Conservation (phyloP, 305 asterid genomes). For the Fraxinus angustifolia region DNA sequence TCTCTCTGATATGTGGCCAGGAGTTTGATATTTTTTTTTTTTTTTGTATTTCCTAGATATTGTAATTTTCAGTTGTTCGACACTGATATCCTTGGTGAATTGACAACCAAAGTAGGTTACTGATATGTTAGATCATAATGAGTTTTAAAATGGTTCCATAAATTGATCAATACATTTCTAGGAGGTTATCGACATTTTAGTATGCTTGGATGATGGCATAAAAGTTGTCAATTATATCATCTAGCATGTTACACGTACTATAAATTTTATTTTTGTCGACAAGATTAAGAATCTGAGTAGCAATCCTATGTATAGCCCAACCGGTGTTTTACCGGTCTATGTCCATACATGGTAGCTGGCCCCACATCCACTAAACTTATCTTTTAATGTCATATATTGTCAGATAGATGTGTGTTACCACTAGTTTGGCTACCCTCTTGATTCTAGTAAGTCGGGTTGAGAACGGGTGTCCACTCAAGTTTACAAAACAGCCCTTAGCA, state of each 20-base stretch:
- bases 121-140: background rate
- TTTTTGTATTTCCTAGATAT: background rate
- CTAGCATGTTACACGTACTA: background rate
- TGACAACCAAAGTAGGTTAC: background rate
- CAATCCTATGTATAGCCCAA: background rate
- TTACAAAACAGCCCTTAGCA: background rate
- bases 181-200: background rate
- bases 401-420: background rate
- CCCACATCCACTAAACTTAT: background rate
- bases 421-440: background rate
- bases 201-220: background rate
- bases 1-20: background rate
- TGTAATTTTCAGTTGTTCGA: background rate
- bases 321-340: too few species aligned
- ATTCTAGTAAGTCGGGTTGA: background rate
- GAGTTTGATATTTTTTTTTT: background rate
- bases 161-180: background rate
- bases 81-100: background rate
- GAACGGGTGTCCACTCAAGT: background rate
- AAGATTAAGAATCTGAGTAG: too few species aligned
- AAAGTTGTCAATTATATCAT: too few species aligned
- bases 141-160: background rate
- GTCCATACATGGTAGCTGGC: background rate
- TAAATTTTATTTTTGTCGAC: too few species aligned
- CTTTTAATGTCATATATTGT: background rate